A percentile compares a stretch with the other conserved stretches of the same genome.
Evolutionary conservation across 2,329 filamentous ascomycete genomes (phyloP).

Genomic region (Xylariomycetidae sp.): DNA sequence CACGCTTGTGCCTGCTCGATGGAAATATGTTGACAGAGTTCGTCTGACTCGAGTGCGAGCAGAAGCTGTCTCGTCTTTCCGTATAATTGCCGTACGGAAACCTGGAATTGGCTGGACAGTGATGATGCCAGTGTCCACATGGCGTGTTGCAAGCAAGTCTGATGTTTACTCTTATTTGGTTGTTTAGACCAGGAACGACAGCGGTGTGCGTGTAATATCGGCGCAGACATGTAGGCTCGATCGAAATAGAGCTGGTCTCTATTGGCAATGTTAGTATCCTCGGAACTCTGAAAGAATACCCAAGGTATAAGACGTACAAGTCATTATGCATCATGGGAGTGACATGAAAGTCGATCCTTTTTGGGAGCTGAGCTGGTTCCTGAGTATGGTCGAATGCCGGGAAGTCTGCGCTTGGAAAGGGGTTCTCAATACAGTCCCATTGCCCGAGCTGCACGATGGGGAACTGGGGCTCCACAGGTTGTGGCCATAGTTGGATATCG

Average conservation of each 20-base stretch:
- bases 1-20: slow-evolving; percentile 10
- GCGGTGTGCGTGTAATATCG: slow-evolving; percentile 21
- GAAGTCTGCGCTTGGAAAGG: too few relatives aligned
- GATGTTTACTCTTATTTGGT: slow-evolving; percentile 9
- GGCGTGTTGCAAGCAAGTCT: slow-evolving; percentile 23
- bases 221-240: slow-evolving; percentile 22
- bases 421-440: too few relatives aligned
- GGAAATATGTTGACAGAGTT: neutral
- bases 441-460: too few relatives aligned
- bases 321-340: slow-evolving; percentile 13
- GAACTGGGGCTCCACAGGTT: too few relatives aligned
- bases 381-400: too few relatives aligned
- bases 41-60: slow-evolving; percentile 16
- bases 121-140: slow-evolving; percentile 28
- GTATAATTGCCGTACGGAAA: slow-evolving; percentile 17
- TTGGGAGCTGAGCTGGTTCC: neutral
- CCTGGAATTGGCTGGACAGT: slow-evolving; percentile 25
- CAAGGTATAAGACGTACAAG: slow-evolving; percentile 4
- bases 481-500: too few relatives aligned
- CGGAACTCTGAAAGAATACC: neutral
- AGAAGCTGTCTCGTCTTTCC: slow-evolving; percentile 20
- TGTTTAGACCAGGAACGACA: slow-evolving; percentile 18
- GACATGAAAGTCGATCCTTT: slow-evolving; percentile 5
- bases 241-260: slow-evolving; percentile 21
- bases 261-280: neutral